Base-by-base conservation (phyloP, 768 basidiomycete species). In the Crepidotus variabilis region DNA sequence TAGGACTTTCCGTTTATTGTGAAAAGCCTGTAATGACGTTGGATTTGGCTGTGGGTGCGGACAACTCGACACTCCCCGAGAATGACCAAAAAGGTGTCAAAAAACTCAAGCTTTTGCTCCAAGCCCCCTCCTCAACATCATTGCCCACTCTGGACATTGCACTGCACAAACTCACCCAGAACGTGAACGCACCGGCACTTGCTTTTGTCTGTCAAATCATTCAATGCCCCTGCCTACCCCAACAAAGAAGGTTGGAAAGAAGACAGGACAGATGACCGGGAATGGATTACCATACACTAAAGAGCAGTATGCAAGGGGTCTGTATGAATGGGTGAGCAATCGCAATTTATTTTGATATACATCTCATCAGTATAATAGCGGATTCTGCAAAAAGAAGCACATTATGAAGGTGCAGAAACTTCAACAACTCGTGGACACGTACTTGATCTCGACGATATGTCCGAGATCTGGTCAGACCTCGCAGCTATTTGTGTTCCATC, bases 381-480 rank as follows among this genome's bases (percentile, higher is more conserved):
- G n/a, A n/a, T n/a, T n/a, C n/a, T n/a, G n/a, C n/a, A n/a, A n/a
- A n/a, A n/a, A n/a, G n/a, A n/a, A n/a, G n/a, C n/a, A n/a, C n/a
- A n/a, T n/a, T n/a, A n/a, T n/a, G n/a, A n/a, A n/a, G n/a, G n/a
- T n/a, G n/a, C n/a, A n/a, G n/a, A n/a, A n/a, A n/a, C n/a, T n/a
- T n/a, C n/a, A n/a, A n/a, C n/a, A n/a, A n/a, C n/a, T 23, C 32
- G 8, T 34, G 55, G 58, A 1, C 43, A 22, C 32, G 35, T 60
- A 6, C 28, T 60, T 16, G 20, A 6, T 11, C 18, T 20, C 2
- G 16, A 50, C 9, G 56, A 60, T 3, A 53, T 69, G 34, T n/a
- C 54, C 6, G 61, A 61, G 23, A 60, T 71, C 18, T 56, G 64
- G 13, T 8, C 8, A 0, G 68, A 68, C 50, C 63, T 69, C 20